A percentile compares a stretch with the other conserved stretches of the same genome.
Conservation (phyloP, 768 basidiomycete genomes). For the Leccinellum rugosiceps region DNA sequence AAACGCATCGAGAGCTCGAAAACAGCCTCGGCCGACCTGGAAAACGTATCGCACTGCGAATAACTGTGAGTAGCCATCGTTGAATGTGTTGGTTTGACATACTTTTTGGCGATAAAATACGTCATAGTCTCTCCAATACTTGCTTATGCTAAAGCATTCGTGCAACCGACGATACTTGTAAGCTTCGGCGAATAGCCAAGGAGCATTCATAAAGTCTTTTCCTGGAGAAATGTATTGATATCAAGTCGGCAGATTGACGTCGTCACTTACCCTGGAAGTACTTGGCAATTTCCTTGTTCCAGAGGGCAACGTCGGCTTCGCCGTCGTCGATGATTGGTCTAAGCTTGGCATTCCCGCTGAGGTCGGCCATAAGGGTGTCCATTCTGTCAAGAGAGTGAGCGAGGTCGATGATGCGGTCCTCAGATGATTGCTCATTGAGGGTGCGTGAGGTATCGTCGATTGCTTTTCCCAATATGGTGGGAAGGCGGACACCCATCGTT, state of each 20-base stretch:
- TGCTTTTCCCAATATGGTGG: conserved; percentile 93
- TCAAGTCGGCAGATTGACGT: background rate
- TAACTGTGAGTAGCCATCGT: conserved; percentile 5
- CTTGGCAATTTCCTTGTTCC: conserved; percentile 97
- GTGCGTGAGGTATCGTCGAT: conserved; percentile 90
- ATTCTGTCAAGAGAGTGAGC: conserved; percentile 84
- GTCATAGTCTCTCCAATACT: conserved; percentile 87
- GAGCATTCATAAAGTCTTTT: conserved; percentile 93
- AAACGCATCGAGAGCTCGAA: conserved; percentile 93
- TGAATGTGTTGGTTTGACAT: conserved; percentile 1
- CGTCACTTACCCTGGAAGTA: conserved; percentile 74
- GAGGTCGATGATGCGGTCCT: conserved; percentile 83
- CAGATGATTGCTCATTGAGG: conserved; percentile 79
- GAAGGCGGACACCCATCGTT: conserved; percentile 94
- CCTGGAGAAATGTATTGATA: conserved; percentile 36
- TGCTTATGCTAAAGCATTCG: conserved; percentile 90
- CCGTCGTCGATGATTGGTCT: conserved; percentile 87
- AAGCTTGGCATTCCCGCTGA: conserved; percentile 80
- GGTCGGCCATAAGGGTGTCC: conserved; percentile 84
- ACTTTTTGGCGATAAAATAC: conserved; percentile 95
- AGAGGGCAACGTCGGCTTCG: conserved; percentile 89
- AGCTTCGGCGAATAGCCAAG: conserved; percentile 95
- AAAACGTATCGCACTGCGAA: conserved; percentile 86
- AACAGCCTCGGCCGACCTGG: conserved; percentile 86
- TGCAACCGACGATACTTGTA: conserved; percentile 90